Percentiles rank a stretch among this genome's conserved stretches.
Evolutionary conservation across 805 yeast species (phyloP).

Genomic region (Komagataella phaffii): DNA sequence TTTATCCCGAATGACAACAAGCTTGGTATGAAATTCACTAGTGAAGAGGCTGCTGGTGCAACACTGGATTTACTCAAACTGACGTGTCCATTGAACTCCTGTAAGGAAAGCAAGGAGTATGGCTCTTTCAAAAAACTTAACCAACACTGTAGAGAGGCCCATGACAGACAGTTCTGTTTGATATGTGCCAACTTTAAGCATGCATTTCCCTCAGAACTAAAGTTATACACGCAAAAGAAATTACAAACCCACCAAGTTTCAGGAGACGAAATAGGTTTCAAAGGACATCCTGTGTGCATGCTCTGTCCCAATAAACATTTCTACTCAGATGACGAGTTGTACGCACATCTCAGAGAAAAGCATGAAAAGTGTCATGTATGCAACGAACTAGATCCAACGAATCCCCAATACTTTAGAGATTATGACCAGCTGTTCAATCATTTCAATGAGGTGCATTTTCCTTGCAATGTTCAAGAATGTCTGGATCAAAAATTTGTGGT

Average conservation of each 20-base stretch:
- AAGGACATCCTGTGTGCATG: slow-evolving; percentile 81
- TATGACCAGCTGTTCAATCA: slow-evolving; percentile 67
- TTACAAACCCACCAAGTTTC: slow-evolving; percentile 54
- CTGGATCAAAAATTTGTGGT: slow-evolving; percentile 87
- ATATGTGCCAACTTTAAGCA: slow-evolving; percentile 69
- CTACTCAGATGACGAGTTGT: slow-evolving; percentile 81
- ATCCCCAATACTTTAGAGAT: slow-evolving; percentile 66
- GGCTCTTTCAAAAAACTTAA: slow-evolving; percentile 43
- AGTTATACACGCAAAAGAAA: slow-evolving; percentile 44
- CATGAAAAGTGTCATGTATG: slow-evolving; percentile 91
- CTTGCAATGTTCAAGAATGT: slow-evolving; percentile 67
- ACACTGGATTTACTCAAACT: slow-evolving; percentile 39
- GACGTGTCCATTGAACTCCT: slow-evolving; percentile 35
- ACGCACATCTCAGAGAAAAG: slow-evolving; percentile 62
- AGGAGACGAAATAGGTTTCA: slow-evolving; percentile 72
- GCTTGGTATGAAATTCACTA: slow-evolving; percentile 48
- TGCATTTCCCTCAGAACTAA: slow-evolving; percentile 63
- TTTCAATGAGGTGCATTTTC: slow-evolving; percentile 60
- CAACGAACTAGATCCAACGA: slow-evolving; percentile 46
- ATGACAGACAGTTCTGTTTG: slow-evolving; percentile 53
- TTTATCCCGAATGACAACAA: slow-evolving; percentile 25
- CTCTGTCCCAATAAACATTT: slow-evolving; percentile 66
- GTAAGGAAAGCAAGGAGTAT: slow-evolving; percentile 14
- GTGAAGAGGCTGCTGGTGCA: slow-evolving; percentile 27
- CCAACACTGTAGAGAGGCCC: slow-evolving; percentile 53